Base-by-base conservation (phyloP, 2,329 filamentous ascomycete species). In the Metarhizium humberi region DNA sequence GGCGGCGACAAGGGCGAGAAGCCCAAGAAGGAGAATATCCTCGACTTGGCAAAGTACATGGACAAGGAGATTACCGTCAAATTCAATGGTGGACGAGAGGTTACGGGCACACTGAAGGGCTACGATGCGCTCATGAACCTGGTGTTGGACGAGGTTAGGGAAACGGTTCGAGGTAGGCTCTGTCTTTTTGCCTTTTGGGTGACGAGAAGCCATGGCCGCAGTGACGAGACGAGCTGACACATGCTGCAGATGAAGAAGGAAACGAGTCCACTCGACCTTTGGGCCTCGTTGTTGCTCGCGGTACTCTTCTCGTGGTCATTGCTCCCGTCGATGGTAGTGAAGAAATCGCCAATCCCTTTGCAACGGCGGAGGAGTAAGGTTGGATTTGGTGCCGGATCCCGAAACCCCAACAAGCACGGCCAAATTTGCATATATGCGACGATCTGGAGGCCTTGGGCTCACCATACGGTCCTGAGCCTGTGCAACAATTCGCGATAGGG, bases 51-150 rank as follows among this genome's bases (percentile, higher is more conserved):
- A 69, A 96, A 96, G 76, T 99, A 97, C 73, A 91, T 96, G 87
- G 91, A 99, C 73, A 95, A 96, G 81, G 81, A 87, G 68, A 90
- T 99, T 63, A 88, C 82, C 10, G 92, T 99, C 69, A 97, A 97
- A 75, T 97, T 99, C 72, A 96, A 90, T 67, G 94, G 94, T 46
- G 94, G 94, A 1, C 78, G 92, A 58, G 91, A 96, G 78, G 92
- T 96, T 55, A 86, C 85, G 52, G 94, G 94, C 53, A 90, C 84
- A 1, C 78, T 99, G 46, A 97, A 97, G 73, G 94, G 94, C 59
- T 97, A 92, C 71, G 94, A 99, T 70, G 92, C 94, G 64, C 79
- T 99, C 58, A 97, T 97, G 92, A 99, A 99, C 70, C 79, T 99
- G 59, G 94, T 99, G 30, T 78, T 99, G 55, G 94, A 97, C 67